Evolutionary conservation across 2,329 filamentous ascomycete genomes (phyloP).

Genomic region (Colletotrichum plurivorum): DNA sequence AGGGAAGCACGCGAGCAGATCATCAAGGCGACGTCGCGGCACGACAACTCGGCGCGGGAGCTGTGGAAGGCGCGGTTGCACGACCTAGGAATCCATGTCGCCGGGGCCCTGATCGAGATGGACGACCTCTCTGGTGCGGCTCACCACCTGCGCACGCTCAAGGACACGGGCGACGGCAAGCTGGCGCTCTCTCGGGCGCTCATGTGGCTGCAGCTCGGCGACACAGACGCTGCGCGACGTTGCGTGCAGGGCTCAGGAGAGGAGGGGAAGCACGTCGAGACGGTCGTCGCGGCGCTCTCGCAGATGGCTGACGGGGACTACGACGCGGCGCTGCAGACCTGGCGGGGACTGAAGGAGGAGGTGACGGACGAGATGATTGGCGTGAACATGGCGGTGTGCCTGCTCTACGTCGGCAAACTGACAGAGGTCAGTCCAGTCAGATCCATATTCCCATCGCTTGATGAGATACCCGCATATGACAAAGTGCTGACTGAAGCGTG

Average conservation of each 20-base stretch:
- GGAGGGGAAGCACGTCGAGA: conserved; percentile 54
- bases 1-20: conserved; percentile 79
- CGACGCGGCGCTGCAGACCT: conserved; percentile 72
- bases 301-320: conserved; percentile 86
- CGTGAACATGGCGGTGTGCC: conserved; percentile 87
- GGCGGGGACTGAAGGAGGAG: conserved; percentile 64
- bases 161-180: conserved; percentile 54
- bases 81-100: conserved; percentile 80
- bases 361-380: conserved; percentile 76
- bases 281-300: conserved; percentile 76
- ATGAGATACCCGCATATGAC: not conserved
- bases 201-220: conserved; percentile 84
- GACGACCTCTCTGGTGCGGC: conserved; percentile 87
- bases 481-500: conserved; percentile 43
- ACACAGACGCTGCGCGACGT: conserved; percentile 75
- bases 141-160: conserved; percentile 77
- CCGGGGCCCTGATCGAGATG: conserved; percentile 83
- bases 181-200: conserved; percentile 70
- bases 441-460: not conserved
- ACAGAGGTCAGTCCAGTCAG: conserved; percentile 68
- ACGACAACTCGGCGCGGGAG: conserved; percentile 68
- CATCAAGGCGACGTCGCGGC: conserved; percentile 57
- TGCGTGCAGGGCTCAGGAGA: conserved; percentile 58
- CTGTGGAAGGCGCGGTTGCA: conserved; percentile 80
- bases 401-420: conserved; percentile 86